These are phyloP conservation scores for Ceratobasidium sp. DNA, from an alignment of 1,284 basidiomycete genomes.

Conservation along the genomic window DNA sequence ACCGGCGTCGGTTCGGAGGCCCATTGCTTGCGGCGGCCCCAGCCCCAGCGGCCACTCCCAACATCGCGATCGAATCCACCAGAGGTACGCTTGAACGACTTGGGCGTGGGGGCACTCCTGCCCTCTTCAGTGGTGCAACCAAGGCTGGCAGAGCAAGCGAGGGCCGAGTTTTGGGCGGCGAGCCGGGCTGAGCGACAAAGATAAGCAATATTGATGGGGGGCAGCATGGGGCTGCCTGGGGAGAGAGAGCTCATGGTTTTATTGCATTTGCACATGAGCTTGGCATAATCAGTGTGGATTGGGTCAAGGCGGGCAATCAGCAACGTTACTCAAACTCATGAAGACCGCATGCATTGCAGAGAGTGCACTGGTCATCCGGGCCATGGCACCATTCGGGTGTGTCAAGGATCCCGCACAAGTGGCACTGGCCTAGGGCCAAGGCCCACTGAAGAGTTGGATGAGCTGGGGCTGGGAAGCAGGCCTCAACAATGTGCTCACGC, in stretches of 20 bases:
- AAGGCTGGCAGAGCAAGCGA: slow-evolving; percentile 16
- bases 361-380: slow-evolving; percentile 49
- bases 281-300: slow-evolving; percentile 48
- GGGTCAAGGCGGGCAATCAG: background rate
- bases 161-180: slow-evolving; percentile 37
- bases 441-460: slow-evolving; percentile 33
- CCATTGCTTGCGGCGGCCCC: slow-evolving; percentile 1
- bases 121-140: background rate
- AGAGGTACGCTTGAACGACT: background rate
- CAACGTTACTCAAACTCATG: slow-evolving; percentile 37
- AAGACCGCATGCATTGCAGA: slow-evolving; percentile 51
- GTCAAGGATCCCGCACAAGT: slow-evolving; percentile 47
- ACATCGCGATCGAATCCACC: background rate
- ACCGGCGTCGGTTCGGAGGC: slow-evolving; percentile 4
- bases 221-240: slow-evolving; percentile 6
- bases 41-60: slow-evolving; percentile 6
- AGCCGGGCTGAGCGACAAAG: slow-evolving; percentile 32
- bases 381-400: slow-evolving; percentile 50
- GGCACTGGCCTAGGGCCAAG: slow-evolving; percentile 46
- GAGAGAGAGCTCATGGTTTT: slow-evolving; percentile 16
- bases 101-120: slow-evolving; percentile 5
- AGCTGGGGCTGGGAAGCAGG: background rate
- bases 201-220: slow-evolving; percentile 33
- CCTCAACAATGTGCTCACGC: slow-evolving; percentile 34
- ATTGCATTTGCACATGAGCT: slow-evolving; percentile 46